Conservation (phyloP, 805 yeast species). For the Ogataea wickerhamii region DNA sequence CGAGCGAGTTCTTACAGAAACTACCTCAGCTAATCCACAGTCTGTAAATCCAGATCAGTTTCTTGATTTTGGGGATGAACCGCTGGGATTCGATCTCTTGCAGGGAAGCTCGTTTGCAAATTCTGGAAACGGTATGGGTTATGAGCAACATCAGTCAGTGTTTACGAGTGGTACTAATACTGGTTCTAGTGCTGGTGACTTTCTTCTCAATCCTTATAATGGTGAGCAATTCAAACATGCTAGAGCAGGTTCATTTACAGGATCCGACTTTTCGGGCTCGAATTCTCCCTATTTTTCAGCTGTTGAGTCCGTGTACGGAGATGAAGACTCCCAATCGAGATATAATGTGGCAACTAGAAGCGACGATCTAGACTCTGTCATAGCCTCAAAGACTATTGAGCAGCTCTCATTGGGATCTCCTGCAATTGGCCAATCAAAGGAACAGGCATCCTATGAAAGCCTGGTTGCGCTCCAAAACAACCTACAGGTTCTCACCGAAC, state of each 20-base stretch:
- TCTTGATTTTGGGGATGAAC: not conserved
- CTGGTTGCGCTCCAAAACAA: constrained; percentile 8
- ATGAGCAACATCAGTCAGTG: constrained; percentile 6
- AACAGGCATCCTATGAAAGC: constrained; percentile 10
- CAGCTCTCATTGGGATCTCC: constrained; percentile 13
- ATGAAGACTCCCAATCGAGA: constrained; percentile 14
- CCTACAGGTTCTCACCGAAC: constrained; percentile 20
- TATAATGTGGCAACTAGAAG: constrained; percentile 4
- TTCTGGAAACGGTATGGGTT: constrained; percentile 1
- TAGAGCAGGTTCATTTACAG: constrained; percentile 12
- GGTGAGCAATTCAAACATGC: constrained; percentile 18
- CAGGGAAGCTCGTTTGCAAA: not conserved
- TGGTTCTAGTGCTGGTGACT: constrained; percentile 6
- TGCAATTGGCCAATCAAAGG: constrained; percentile 3
- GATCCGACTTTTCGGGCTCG: constrained; percentile 22
- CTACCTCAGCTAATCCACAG: not conserved
- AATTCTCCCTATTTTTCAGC: constrained; percentile 28
- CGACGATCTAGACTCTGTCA: constrained; percentile 14
- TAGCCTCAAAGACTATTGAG: constrained; percentile 17
- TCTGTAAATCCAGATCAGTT: not conserved
- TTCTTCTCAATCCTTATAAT: constrained; percentile 11
- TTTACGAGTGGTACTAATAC: constrained; percentile 9
- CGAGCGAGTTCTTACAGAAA: constrained; percentile 14
- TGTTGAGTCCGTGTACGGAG: constrained; percentile 23
- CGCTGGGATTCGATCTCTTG: not conserved